Evolutionary conservation across 164 flowering plant species (phyloP), one percentile per base, ranked within the genome.

Genomic region (Stephania cephalantha): DNA sequence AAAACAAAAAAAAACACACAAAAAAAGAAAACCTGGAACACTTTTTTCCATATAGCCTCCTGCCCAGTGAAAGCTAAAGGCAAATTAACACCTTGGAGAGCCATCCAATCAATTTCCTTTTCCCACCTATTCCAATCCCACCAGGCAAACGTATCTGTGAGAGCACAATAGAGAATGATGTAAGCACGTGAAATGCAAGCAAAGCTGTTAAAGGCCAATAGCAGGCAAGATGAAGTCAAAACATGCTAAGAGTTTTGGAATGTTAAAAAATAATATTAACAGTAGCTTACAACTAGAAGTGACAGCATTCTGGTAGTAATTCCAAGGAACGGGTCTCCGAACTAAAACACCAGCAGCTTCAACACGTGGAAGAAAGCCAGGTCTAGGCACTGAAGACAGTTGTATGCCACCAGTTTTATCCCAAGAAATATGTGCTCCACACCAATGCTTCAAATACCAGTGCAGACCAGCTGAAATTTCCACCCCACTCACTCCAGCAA

Each of bases 101-200:
- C 92, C 93, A 91, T 91, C 96, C 93, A 90, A 78, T 91, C 93
- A 79, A 91, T 91, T 83, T 91, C 96, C 80, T 87, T 88, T 73
- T 90, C 92, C 96, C 96, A 91, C 84, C 92, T 90, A 74, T 82
- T 77, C 92, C 96, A 91, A 75, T 88, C 89, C 96, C 96, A 91
- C 96, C 93, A 91, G 68, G 88, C 89, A 86, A 84, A 90, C 74
- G 96, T 71, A 83, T 91, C 96, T 91, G 71, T 53, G 76, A 18
- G 79, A 75, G 29, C 12, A 73, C 35, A 79, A 52, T 73, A 45
- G 46, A 66, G 25, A 20, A 46, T 13, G 46, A 31, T 53, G 11
- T 48, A 68, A 75, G 68, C 25, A 71, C 48, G 45, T 5, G 17
- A 48, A 46, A 20, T 53, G 15, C 12, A 30, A 17, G 15, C 64